Evolutionary conservation across 1,284 basidiomycete species (phyloP), one percentile per base, ranked within the genome.

Genomic region (Naganishia sp.): DNA sequence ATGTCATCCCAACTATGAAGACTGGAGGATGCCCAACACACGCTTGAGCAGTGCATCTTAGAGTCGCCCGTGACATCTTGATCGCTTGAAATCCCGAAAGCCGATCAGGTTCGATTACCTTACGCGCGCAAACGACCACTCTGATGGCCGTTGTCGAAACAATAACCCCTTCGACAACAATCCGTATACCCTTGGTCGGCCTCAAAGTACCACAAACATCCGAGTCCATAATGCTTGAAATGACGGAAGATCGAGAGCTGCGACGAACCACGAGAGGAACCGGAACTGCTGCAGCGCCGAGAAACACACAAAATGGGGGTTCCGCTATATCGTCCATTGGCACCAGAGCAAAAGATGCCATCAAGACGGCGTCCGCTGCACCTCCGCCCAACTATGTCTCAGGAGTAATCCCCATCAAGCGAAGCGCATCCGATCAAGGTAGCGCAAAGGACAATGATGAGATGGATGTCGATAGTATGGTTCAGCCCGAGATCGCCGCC

Each of bases 391-490:
- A 33, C 13, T 18, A 33, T 55, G 13, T 18, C 7, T 16, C 21
- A 18, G 33, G 21, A 11, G 2, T 2, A 21, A 3, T 21, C 18
- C 6, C 36, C 18, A 21, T 55, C 31, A 55, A 55, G 33, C 33
- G 53, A 39, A 39, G 36, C 53, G 53, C 42, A 6, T 55, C 53
- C 18, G 53, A 16, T 39, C 53, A 42, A n/a, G 33, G 16, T 3
- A 31, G 36, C 16, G 18, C 31, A 15, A 36, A 21, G 7, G 31
- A 21, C 18, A 36, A 9, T 16, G 53, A 42, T 23, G 36, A 55
- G 53, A 55, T 55, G 53, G 53, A 55, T n/a, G 53, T 55, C 16
- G 53, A 55, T 55, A 55, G 28, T 18, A 21, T 55, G 33, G 42
- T 10, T 7, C 16, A 55, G 1, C 31, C 18, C 1, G 16, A 10